Evolutionary conservation across 1,284 basidiomycete species (phyloP).

Genomic region (Marasmius oreades): DNA sequence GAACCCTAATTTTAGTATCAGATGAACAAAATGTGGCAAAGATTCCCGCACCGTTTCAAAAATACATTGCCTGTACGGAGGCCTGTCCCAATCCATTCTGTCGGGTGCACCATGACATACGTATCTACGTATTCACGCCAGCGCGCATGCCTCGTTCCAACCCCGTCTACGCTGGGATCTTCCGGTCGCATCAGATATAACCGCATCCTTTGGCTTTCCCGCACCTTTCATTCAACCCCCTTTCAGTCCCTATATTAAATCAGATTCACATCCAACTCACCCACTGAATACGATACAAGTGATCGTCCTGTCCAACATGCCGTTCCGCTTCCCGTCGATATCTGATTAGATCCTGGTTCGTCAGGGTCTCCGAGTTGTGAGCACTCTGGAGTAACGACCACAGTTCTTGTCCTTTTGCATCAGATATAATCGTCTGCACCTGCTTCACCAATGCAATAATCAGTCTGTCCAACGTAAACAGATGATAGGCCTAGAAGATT

Average conservation of each 20-base stretch:
- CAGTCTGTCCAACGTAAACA: conserved; percentile 92
- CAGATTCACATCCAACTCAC: conserved; percentile 41
- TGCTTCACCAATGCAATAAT: conserved; percentile 87
- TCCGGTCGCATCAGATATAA: conserved; percentile 78
- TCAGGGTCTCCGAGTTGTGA: conserved; percentile 47
- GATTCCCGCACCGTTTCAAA: conserved; percentile 41
- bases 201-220: conserved; percentile 57
- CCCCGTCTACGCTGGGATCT: conserved; percentile 72
- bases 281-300: conserved; percentile 91
- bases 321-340: conserved; percentile 90
- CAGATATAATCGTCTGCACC: conserved; percentile 81
- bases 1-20: conserved; percentile 10
- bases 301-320: conserved; percentile 85
- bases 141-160: conserved; percentile 43
- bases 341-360: conserved; percentile 79
- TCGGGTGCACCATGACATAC: conserved; percentile 72
- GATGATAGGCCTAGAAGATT: conserved; percentile 63
- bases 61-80: conserved; percentile 39
- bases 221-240: conserved; percentile 45
- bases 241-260: conserved; percentile 4
- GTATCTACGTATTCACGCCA: conserved; percentile 90
- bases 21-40: conserved; percentile 18
- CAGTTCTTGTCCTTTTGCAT: conserved; percentile 71
- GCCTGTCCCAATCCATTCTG: conserved; percentile 61
- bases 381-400: conserved; percentile 59